Conservation (phyloP, 495 filamentous ascomycete species). For the Trichoderma asperelloides region DNA sequence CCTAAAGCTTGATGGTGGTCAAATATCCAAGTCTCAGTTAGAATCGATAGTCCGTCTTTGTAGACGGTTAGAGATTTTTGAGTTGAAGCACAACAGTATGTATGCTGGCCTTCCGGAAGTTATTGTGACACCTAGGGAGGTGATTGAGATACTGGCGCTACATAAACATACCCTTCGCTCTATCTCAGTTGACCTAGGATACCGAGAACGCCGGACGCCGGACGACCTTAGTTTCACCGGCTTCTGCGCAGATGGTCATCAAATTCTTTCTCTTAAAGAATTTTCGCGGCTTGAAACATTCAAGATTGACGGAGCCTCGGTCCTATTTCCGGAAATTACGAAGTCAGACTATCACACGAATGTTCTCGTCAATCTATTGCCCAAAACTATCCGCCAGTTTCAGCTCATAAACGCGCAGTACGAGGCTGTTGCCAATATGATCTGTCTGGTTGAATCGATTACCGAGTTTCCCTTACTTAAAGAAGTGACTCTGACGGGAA, state of each 20-base stretch:
- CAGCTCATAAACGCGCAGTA: background rate
- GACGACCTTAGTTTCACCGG: background rate
- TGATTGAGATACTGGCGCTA: background rate
- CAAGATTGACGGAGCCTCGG: background rate
- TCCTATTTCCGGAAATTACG: background rate
- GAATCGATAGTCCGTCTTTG: background rate
- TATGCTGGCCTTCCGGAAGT: background rate
- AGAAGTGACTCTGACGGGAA: background rate
- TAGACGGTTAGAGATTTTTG: background rate
- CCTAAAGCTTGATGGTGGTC: background rate
- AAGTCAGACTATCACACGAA: background rate
- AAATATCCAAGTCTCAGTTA: background rate
- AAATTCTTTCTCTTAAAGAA: background rate
- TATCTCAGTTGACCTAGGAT: background rate
- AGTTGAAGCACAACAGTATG: background rate
- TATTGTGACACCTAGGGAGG: background rate
- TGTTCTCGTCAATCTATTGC: background rate
- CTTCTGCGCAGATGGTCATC: background rate
- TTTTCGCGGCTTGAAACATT: background rate
- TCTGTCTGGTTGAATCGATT: background rate
- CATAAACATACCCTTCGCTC: background rate
- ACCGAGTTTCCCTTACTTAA: background rate
- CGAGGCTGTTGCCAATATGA: background rate
- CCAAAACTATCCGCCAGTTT: background rate
- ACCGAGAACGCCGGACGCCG: background rate